Conservation (phyloP, 2,329 filamentous ascomycete species). For the Pestalotiopsis sp. region DNA sequence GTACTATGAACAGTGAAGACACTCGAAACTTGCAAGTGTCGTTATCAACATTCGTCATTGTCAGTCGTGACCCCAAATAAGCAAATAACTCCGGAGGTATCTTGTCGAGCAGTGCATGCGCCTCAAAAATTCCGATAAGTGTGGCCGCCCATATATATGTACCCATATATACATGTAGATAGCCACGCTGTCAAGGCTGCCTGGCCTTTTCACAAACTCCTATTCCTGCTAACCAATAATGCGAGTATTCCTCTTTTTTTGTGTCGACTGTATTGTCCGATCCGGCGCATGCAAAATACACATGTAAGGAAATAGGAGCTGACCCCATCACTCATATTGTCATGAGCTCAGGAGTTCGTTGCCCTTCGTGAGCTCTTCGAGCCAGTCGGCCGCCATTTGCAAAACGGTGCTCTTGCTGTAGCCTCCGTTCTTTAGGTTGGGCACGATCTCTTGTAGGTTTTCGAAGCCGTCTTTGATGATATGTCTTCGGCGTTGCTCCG, state of each 20-base stretch:
- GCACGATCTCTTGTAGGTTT: slow-evolving; percentile 76
- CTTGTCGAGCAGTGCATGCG: slow-evolving; percentile 8
- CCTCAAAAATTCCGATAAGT: not conserved
- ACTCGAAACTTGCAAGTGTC: not conserved
- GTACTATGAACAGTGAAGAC: slow-evolving; percentile 1
- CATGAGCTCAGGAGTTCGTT: slow-evolving; percentile 61
- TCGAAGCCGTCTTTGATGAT: slow-evolving; percentile 80
- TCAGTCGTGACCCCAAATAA: slow-evolving; percentile 7
- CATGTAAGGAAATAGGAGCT: not conserved
- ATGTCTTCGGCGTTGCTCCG: slow-evolving; percentile 61
- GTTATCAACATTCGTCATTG: slow-evolving; percentile 2
- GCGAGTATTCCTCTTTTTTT: slow-evolving; percentile 2
- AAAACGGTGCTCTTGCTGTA: slow-evolving; percentile 85
- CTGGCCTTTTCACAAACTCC: slow-evolving; percentile 9
- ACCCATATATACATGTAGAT: not conserved
- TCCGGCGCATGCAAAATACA: slow-evolving; percentile 13
- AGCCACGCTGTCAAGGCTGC: not conserved
- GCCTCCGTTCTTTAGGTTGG: slow-evolving; percentile 72
- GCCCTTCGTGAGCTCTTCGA: slow-evolving; percentile 72
- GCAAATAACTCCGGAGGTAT: slow-evolving; percentile 12
- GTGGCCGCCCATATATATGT: slow-evolving; percentile 11
- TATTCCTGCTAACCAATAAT: not conserved
- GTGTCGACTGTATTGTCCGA: slow-evolving; percentile 1
- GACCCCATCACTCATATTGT: slow-evolving; percentile 22
- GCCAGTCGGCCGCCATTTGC: slow-evolving; percentile 74